These are phyloP conservation scores for Microthlaspi erraticum DNA, from an alignment of 345 rosid species.

Conservation along the genomic window DNA sequence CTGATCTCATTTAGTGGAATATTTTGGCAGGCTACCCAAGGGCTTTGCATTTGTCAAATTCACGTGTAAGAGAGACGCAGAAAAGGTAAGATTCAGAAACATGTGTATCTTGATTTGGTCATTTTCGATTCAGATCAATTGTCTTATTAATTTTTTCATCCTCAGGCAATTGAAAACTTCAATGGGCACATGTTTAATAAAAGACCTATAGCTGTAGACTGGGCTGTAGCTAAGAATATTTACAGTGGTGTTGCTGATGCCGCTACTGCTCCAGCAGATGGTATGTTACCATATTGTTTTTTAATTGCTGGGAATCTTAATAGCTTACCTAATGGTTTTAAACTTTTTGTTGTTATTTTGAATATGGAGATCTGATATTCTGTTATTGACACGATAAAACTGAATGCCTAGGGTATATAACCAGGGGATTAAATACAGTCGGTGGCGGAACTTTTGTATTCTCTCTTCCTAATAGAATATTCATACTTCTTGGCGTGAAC, in stretches of 20 bases:
- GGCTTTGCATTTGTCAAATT: conserved; percentile 97
- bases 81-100: conserved; percentile 58
- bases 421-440: background rate
- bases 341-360: background rate
- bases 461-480: background rate
- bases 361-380: conserved; percentile 1
- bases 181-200: conserved; percentile 72
- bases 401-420: background rate
- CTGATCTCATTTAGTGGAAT: conserved; percentile 22
- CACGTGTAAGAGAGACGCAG: conserved; percentile 87
- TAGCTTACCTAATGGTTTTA: background rate
- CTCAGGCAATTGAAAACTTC: conserved; percentile 91
- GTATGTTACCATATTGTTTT: conserved; percentile 47
- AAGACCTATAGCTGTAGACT: conserved; percentile 92
- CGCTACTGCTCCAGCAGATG: conserved; percentile 58
- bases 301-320: conserved; percentile 1
- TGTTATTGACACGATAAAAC: background rate
- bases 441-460: conserved; percentile 17
- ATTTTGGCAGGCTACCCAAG: conserved; percentile 72
- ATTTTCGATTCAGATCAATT: conserved; percentile 14
- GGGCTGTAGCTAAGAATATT: conserved; percentile 94
- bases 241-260: conserved; percentile 56
- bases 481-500: conserved; percentile 14
- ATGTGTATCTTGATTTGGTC: conserved; percentile 22
- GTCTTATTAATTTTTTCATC: conserved; percentile 28